phyloP scores from a whole-genome alignment of 2,329 filamentous ascomycete species.

The Penicillium sp. region DNA sequence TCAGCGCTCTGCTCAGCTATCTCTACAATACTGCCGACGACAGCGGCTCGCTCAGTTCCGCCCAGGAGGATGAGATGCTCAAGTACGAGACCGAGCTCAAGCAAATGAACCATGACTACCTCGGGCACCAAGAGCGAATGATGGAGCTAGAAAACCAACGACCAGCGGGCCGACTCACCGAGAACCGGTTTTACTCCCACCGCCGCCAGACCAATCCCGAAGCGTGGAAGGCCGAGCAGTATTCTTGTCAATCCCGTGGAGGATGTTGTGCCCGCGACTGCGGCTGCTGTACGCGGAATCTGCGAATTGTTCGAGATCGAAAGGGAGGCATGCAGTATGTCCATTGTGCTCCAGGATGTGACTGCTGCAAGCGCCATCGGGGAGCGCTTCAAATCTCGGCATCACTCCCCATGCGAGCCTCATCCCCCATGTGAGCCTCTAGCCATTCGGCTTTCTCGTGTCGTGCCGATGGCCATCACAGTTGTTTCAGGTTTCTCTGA shows the following conservation, averaged over 20 bases:
- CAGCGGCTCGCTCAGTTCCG: background rate
- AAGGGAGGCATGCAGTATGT: background rate
- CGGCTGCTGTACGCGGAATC: conserved; percentile 7
- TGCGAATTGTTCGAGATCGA: conserved; percentile 2
- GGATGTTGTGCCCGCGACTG: conserved; percentile 9
- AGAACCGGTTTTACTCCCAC: background rate
- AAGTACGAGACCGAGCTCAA: conserved; percentile 1
- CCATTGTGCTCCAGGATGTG: conserved; percentile 1
- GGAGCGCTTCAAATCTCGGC: background rate
- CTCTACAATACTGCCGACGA: background rate
- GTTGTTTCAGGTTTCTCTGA: too few relatives aligned
- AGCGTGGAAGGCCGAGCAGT: background rate
- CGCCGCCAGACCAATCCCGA: background rate
- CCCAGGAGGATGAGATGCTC: background rate
- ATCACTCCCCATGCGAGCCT: background rate
- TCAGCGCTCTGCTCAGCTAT: conserved; percentile 2
- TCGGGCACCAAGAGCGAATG: background rate
- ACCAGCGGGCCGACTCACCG: background rate
- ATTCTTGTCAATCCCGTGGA: background rate
- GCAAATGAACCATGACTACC: background rate
- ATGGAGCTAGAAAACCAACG: background rate
- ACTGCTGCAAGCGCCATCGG: conserved; percentile 4
- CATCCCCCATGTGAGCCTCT: background rate
- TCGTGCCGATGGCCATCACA: too few relatives aligned
- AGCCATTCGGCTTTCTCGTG: too few relatives aligned